Evolutionary conservation across 176 grass and related monocot genomes (phyloP).

Genomic region (Saccharum officinarum): DNA sequence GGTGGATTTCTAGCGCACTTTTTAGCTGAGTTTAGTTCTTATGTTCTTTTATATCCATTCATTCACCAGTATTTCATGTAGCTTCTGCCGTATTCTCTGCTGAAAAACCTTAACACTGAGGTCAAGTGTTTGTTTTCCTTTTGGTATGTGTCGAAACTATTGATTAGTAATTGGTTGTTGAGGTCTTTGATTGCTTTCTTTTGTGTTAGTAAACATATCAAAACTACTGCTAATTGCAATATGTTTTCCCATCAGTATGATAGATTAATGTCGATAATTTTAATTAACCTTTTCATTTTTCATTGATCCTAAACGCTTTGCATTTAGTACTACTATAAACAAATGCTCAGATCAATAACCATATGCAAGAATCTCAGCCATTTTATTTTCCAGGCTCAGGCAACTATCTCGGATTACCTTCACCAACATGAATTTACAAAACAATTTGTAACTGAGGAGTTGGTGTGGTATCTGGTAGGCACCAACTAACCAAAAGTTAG

Average conservation of each 20-base stretch:
- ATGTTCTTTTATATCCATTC: conserved; percentile 32
- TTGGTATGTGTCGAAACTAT: background rate
- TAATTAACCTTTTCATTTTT: background rate
- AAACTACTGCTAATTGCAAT: background rate
- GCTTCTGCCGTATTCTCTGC: background rate
- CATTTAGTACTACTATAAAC: background rate
- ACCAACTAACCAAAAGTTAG: conserved; percentile 24
- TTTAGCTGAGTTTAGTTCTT: conserved; percentile 19
- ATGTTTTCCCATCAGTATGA: background rate
- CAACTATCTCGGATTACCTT: conserved; percentile 68
- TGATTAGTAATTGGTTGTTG: background rate
- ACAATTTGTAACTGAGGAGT: conserved; percentile 71
- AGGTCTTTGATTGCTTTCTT: background rate
- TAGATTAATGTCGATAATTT: background rate
- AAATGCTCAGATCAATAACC: background rate
- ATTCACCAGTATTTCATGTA: background rate
- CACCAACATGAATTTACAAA: conserved; percentile 74
- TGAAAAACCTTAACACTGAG: background rate
- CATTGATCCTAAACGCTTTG: background rate
- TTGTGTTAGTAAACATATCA: background rate
- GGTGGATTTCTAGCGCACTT: background rate
- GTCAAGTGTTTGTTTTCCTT: background rate
- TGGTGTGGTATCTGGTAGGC: conserved; percentile 88
- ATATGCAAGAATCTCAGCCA: background rate
- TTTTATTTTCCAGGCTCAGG: conserved; percentile 70